phyloP scores from a whole-genome alignment of 257 asterid species.

The Solanum appendiculatum region DNA sequence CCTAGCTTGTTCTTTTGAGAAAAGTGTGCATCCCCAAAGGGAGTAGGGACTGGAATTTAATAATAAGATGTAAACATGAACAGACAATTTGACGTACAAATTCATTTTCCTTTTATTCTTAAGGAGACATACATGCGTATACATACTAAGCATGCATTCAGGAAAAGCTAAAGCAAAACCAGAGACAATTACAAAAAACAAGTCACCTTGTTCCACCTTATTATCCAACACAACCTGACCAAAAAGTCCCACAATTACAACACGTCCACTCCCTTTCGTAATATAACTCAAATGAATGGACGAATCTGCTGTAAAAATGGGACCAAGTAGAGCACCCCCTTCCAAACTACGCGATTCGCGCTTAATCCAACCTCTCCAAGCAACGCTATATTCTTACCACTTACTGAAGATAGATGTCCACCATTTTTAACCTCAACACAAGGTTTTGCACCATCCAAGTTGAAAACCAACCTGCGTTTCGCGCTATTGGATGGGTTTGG shows the following conservation, averaged over 20 bases:
- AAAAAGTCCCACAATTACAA: conserved; percentile 20
- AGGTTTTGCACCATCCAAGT: not conserved
- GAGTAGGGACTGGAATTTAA: too few relatives aligned
- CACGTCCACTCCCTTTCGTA: conserved; percentile 18
- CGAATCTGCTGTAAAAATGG: conserved; percentile 13
- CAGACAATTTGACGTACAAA: too few relatives aligned
- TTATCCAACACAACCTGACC: conserved; percentile 20
- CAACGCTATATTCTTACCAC: not conserved
- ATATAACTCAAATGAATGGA: conserved; percentile 19
- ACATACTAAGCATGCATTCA: too few relatives aligned
- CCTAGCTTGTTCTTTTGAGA: too few relatives aligned
- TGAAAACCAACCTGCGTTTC: not conserved
- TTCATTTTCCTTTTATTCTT: too few relatives aligned
- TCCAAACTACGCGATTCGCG: conserved; percentile 8
- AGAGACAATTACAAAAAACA: conserved; percentile 34
- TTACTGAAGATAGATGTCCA: not conserved
- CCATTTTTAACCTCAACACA: not conserved
- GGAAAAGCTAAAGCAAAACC: too few relatives aligned
- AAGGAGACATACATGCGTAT: too few relatives aligned
- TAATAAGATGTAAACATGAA: too few relatives aligned
- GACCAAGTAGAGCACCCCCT: conserved; percentile 1
- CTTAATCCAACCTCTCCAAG: conserved; percentile 19
- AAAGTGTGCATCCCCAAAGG: too few relatives aligned
- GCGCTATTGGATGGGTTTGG: not conserved
- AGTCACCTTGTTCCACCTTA: conserved; percentile 9